A percentile compares a stretch with the other conserved stretches of the same genome.
phyloP scores from a whole-genome alignment of 306 rosid species.

The Dryas octopetala region DNA sequence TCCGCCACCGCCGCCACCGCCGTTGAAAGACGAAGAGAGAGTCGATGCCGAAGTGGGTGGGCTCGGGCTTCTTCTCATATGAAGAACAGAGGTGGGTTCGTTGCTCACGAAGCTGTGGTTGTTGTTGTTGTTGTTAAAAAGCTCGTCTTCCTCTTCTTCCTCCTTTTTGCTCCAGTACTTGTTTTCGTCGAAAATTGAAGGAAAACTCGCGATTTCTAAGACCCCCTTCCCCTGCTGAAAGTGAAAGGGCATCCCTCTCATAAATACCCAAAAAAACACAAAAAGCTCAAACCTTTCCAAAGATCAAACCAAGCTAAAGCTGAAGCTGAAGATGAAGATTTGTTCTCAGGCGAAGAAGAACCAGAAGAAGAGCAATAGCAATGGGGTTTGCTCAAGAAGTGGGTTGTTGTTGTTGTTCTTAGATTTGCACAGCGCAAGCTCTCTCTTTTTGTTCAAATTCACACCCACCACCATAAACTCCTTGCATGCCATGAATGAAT shows the following conservation, averaged over 20 bases:
- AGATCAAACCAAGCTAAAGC: neutral
- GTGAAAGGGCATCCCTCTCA: slow-evolving; percentile 34
- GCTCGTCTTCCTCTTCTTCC: neutral
- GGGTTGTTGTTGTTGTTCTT: slow-evolving; percentile 1
- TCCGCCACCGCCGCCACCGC: slow-evolving; percentile 21
- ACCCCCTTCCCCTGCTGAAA: slow-evolving; percentile 34
- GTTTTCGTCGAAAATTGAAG: slow-evolving; percentile 25
- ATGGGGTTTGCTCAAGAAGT: neutral
- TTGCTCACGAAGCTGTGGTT: slow-evolving; percentile 9
- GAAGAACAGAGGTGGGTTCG: slow-evolving; percentile 49
- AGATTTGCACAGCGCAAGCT: slow-evolving; percentile 26
- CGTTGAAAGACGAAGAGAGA: slow-evolving; percentile 44
- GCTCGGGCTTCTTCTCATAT: slow-evolving; percentile 50
- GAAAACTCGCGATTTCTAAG: slow-evolving; percentile 22
- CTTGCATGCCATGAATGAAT: slow-evolving; percentile 26
- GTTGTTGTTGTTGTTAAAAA: slow-evolving; percentile 8
- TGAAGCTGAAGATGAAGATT: neutral
- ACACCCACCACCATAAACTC: slow-evolving; percentile 35
- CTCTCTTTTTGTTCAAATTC: slow-evolving; percentile 10
- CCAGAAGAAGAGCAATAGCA: neutral
- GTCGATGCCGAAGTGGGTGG: slow-evolving; percentile 52
- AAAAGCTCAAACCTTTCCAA: neutral
- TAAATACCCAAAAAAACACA: neutral
- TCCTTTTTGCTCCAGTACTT: too few relatives aligned
- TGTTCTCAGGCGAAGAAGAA: neutral